Base-by-base conservation (phyloP, 345 rosid species). In the Salix brachista region DNA sequence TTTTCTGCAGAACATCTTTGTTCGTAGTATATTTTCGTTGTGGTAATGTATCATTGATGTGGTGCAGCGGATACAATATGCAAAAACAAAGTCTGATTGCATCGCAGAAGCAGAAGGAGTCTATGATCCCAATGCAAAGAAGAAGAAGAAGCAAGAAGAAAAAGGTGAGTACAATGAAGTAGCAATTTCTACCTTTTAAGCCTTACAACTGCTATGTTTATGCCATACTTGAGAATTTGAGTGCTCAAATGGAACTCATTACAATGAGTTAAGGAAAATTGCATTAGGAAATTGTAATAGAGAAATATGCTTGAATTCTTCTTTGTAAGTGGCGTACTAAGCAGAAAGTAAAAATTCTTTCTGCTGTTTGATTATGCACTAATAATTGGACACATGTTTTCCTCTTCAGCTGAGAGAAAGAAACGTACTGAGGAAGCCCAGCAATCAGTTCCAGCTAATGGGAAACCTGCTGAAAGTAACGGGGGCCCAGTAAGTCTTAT, bases 71-170 rank as follows among this genome's bases (percentile, higher is more conserved):
- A 89, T 96, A 75, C 98, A 96, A 78, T 96, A 89, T 67, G 97
- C 97, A 74, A 96, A 91, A 84, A 79, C 89, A 69, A 96, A 90
- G 85, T 90, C 97, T 1, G 99, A 96, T 81, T 96, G 97, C 86
- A 56, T 94, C 65, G 84, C 91, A 80, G 93, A 94, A 83, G 94
- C 81, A 1, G 97, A 92, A 70, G 98, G 98, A 80, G 87, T 90
- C 77, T 94, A 82, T 39, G 89, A 89, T 76, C 88, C 92, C 13
- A 89, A 86, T 77, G 98, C 92, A 79, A 96, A 92, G 91, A 96
- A 92, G 87, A 96, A 85, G 87, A 94, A 88, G 87, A 78, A 82
- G 67, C 97, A 96, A 83, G 97, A 96, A 79, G 98, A 94, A 36
- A 94, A 91, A 88, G 94, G 98, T 92, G 68, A 77, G 39, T 46